These are phyloP conservation scores for Davidsoniella eucalypti DNA, from an alignment of 2,329 filamentous ascomycete species.

Conservation along the genomic window DNA sequence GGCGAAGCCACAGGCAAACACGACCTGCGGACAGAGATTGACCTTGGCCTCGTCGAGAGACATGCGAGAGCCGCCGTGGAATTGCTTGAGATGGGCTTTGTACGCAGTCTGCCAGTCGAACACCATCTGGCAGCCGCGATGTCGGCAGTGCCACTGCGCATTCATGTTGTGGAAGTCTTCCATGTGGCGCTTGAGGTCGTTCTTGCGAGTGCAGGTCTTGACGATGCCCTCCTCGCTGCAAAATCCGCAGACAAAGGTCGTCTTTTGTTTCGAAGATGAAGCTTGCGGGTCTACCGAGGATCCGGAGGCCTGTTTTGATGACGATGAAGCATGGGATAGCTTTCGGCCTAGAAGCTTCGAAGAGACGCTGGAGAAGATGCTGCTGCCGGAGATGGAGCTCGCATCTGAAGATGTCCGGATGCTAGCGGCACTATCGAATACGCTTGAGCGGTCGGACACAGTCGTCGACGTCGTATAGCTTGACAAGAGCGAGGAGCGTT, in stretches of 20 bases:
- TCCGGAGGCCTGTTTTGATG: conserved; percentile 14
- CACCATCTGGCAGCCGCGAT: conserved; percentile 26
- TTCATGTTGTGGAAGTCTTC: conserved; percentile 32
- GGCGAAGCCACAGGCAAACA: conserved; percentile 33
- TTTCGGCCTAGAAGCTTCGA: conserved; percentile 22
- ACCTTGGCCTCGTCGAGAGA: conserved; percentile 27
- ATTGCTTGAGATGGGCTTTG: conserved; percentile 29
- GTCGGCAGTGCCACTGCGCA: conserved; percentile 29
- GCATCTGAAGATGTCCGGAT: conserved; percentile 25
- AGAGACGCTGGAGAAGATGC: conserved; percentile 25
- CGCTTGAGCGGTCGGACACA: conserved; percentile 22
- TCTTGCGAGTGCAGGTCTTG: conserved; percentile 29
- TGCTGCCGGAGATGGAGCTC: conserved; percentile 23
- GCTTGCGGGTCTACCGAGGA: conserved; percentile 1
- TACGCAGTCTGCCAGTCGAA: conserved; percentile 33
- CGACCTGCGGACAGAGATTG: conserved; percentile 28
- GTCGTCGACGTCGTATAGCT: conserved; percentile 20
- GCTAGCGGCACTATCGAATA: conserved; percentile 22
- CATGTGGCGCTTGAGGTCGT: conserved; percentile 32
- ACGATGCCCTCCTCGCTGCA: conserved; percentile 26
- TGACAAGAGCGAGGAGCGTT: conserved; percentile 22
- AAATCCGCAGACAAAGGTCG: conserved; percentile 24
- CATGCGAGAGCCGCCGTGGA: conserved; percentile 27
- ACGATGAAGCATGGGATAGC: conserved; percentile 13
- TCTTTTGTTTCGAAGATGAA: conserved; percentile 21